Conservation (phyloP, 768 basidiomycete species). For the Pisolithus albus region DNA sequence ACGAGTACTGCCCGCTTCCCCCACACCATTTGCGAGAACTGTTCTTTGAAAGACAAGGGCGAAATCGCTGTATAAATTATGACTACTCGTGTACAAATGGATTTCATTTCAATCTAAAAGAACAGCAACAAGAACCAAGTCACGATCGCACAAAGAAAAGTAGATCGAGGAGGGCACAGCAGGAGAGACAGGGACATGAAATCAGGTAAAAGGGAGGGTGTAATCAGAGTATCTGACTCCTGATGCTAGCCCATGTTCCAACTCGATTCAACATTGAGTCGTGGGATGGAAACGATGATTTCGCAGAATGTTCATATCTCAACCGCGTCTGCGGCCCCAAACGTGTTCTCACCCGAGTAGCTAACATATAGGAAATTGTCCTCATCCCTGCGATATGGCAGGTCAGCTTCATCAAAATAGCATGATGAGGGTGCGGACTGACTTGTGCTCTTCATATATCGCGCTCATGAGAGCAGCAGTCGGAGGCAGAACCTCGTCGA, state of each 20-base stretch:
- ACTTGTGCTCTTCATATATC: constrained; percentile 99
- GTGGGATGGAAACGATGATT: neutral
- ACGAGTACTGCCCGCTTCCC: no score
- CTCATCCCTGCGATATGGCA: constrained; percentile 65
- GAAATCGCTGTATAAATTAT: neutral
- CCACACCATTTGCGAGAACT: no score
- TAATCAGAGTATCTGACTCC: no score
- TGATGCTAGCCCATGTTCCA: no score
- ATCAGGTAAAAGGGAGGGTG: no score
- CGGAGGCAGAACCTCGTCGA: constrained; percentile 96
- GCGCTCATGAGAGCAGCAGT: constrained; percentile 98
- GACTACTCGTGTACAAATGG: neutral
- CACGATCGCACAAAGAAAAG: neutral
- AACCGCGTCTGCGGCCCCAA: constrained; percentile 45
- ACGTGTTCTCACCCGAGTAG: constrained; percentile 98
- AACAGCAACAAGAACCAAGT: neutral
- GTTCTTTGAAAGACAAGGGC: neutral
- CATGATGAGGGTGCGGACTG: constrained; percentile 26
- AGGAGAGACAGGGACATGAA: neutral
- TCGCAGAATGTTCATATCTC: constrained; percentile 23
- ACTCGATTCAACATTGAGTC: no score
- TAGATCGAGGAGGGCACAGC: neutral
- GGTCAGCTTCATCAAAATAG: constrained; percentile 21
- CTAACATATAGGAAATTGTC: constrained; percentile 98
- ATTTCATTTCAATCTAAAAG: neutral